Percentiles rank a stretch among this genome's conserved stretches.
phyloP scores from a whole-genome alignment of 1,139 yeast genomes.

The Hemisphaericaspora lyxosophila region DNA sequence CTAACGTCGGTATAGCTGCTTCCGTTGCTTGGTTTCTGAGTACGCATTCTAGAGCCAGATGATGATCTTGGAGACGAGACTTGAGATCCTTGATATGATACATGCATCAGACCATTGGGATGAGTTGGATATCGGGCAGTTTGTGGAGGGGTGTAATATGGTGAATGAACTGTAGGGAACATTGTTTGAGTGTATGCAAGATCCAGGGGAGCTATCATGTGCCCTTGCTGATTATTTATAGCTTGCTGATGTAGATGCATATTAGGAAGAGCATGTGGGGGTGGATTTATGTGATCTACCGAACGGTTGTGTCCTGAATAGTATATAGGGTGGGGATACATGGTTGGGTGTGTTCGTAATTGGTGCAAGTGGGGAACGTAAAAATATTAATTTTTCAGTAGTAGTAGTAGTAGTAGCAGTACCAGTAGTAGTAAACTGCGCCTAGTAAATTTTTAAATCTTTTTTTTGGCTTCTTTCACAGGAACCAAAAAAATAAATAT shows the following conservation, averaged over 20 bases:
- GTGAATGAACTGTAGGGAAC: slow-evolving; percentile 70
- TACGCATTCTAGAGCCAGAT: slow-evolving; percentile 4
- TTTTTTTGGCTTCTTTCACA: neutral
- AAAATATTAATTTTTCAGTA: neutral
- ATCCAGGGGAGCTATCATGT: slow-evolving; percentile 48
- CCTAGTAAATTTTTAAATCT: too few species aligned
- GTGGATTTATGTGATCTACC: slow-evolving; percentile 11
- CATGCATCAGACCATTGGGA: slow-evolving; percentile 1
- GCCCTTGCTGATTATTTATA: slow-evolving; percentile 8
- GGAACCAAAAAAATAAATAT: neutral
- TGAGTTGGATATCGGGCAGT: slow-evolving; percentile 12
- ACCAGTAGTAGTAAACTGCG: too few species aligned
- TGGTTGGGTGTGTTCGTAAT: neutral
- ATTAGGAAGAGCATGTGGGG: too few species aligned
- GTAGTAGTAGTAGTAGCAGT: neutral
- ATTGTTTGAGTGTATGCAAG: slow-evolving; percentile 58
- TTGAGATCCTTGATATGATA: slow-evolving; percentile 7
- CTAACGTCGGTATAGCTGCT: slow-evolving; percentile 1
- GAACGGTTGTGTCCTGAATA: slow-evolving; percentile 9
- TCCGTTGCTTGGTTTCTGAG: slow-evolving; percentile 1
- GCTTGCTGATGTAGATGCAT: slow-evolving; percentile 8
- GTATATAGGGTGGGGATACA: slow-evolving; percentile 11
- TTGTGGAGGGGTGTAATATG: slow-evolving; percentile 49
- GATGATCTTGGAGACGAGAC: slow-evolving; percentile 11
- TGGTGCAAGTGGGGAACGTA: neutral